Base-by-base conservation (phyloP, 2,329 filamentous ascomycete species). In the Stenocarpella maydis region DNA sequence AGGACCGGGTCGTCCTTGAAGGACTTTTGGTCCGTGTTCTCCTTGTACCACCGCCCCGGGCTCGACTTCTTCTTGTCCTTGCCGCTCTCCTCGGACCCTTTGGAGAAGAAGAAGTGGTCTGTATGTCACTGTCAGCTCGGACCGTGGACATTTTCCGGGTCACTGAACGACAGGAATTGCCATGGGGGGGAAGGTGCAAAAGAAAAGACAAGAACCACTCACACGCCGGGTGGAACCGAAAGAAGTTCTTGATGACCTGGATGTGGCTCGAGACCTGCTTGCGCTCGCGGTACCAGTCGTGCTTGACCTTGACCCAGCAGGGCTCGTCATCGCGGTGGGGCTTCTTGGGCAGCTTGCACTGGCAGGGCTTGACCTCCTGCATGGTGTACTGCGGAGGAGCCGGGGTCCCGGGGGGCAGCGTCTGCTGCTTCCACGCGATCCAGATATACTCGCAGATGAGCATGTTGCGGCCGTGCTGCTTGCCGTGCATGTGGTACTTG, bases 191-290 rank as follows among this genome's bases (percentile, higher is more conserved):
- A 34, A 34, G 9, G 9, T 4, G 9, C 31, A 34, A 34, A 34
- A 34, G 31, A 34, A 34, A 34, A 34, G 31, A 34, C 31, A 34
- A 34, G 4, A 4, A 34, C 1, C 31, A 82, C 88, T 85, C 81
- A 91, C 89, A 91, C 77, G 87, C 88, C 52, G 87, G 85, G 72
- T 91, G 82, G 67, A 87, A 85, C 67, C 85, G 83, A 72, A 92
- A 87, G 76, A 91, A 90, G 64, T 87, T 87, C 80, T 91, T 91
- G 67, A 91, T 80, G 17, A 92, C 90, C 76, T 92, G 90, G 75
- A 92, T 91, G 75, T 92, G 90, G 75, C 89, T 91, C 2, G 89
- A 91, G 6, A 92, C 88, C 74, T 91, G 89, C 77, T 92, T 92
- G 68, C 88, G 82, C 75, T 72, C 83, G 76, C 72, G 76, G 67